Evolutionary conservation across 1,139 yeast genomes (phyloP).

Genomic region (Geotrichum europaeum): DNA sequence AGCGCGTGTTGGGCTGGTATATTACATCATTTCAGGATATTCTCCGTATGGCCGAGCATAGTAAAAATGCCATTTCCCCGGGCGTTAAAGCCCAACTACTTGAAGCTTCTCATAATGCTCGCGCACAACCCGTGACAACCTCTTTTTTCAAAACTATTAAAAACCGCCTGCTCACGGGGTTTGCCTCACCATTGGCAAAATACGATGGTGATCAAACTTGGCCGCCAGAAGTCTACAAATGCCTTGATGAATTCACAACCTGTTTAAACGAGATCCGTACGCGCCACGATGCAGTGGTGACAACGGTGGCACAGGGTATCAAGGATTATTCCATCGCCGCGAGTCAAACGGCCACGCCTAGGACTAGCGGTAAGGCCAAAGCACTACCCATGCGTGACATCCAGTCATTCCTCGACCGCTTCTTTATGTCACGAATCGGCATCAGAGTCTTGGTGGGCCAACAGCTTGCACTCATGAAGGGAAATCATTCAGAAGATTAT

Average conservation of each 20-base stretch:
- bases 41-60: constrained; percentile 38
- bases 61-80: constrained; percentile 10
- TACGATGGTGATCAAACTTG: constrained; percentile 49
- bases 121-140: constrained; percentile 16
- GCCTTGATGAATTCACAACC: constrained; percentile 61
- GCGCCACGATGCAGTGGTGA: constrained; percentile 89
- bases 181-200: constrained; percentile 45
- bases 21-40: constrained; percentile 86
- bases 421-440: constrained; percentile 80
- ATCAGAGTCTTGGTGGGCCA: constrained; percentile 85
- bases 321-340: constrained; percentile 52
- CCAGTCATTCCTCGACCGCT: constrained; percentile 70
- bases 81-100: constrained; percentile 12
- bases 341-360: not conserved
- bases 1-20: constrained; percentile 80
- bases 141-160: constrained; percentile 18
- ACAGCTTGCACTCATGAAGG: constrained; percentile 71
- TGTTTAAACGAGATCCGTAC: constrained; percentile 65
- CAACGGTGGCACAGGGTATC: constrained; percentile 89
- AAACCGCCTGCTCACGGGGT: constrained; percentile 34
- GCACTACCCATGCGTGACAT: constrained; percentile 41
- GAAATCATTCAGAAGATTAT: constrained; percentile 48
- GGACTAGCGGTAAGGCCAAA: not conserved
- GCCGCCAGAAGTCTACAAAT: constrained; percentile 72
- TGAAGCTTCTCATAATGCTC: constrained; percentile 14